Evolutionary conservation across 495 filamentous ascomycete genomes (phyloP).

Genomic region (Talaromyces thailandensis): DNA sequence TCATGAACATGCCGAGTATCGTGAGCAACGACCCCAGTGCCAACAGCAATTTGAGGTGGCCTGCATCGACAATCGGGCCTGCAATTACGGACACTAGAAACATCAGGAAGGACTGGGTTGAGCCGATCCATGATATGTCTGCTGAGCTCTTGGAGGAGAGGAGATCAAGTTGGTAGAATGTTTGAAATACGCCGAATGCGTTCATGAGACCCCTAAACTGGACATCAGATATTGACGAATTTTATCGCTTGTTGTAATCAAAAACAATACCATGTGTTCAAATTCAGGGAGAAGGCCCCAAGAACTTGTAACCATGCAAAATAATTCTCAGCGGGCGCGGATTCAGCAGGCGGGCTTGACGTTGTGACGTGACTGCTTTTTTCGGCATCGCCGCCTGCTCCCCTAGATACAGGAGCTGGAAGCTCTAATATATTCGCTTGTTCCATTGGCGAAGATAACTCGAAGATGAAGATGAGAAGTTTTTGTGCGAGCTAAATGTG

Average conservation of each 20-base stretch:
- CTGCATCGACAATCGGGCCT: constrained; percentile 66
- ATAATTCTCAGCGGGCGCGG: background rate
- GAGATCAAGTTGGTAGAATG: constrained; percentile 29
- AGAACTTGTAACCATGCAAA: constrained; percentile 44
- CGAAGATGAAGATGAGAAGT: background rate
- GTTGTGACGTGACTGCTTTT: background rate
- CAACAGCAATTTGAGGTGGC: constrained; percentile 50
- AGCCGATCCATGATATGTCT: constrained; percentile 15
- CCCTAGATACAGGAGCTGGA: background rate
- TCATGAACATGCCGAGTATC: constrained; percentile 68
- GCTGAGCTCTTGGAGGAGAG: constrained; percentile 18
- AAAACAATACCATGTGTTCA: constrained; percentile 47
- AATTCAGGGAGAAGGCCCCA: constrained; percentile 45
- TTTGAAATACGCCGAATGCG: constrained; percentile 44
- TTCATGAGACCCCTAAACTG: constrained; percentile 30
- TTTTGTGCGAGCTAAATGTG: background rate
- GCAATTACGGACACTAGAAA: constrained; percentile 41
- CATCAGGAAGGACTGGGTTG: constrained; percentile 1
- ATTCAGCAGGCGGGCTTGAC: background rate
- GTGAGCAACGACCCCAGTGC: constrained; percentile 49
- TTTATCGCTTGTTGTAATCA: background rate
- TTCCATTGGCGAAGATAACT: background rate
- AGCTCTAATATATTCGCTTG: background rate
- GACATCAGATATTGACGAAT: background rate
- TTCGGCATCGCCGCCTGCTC: background rate